phyloP scores from a whole-genome alignment of 2,329 filamentous ascomycete species.

The Botrytis pseudocinerea region DNA sequence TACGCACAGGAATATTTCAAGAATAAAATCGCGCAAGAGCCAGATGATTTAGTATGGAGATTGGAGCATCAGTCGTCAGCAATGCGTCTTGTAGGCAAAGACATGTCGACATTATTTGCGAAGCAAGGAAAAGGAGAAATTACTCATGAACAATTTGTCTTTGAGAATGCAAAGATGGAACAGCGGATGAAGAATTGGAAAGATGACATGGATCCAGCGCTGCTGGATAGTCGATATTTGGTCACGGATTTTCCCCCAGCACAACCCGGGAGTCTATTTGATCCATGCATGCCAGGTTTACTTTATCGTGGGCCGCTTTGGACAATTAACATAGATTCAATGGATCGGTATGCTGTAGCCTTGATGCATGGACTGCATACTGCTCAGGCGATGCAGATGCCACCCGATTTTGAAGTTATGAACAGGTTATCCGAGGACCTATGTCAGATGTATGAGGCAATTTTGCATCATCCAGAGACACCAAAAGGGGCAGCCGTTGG shows the following conservation, averaged over 20 bases:
- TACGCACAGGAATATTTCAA: conserved; percentile 54
- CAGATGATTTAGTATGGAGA: conserved; percentile 63
- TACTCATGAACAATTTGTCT: conserved; percentile 61
- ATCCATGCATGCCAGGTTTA: conserved; percentile 69
- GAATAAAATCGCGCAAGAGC: conserved; percentile 58
- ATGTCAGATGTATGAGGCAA: conserved; percentile 76
- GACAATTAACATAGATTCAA: conserved; percentile 69
- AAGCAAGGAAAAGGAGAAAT: conserved; percentile 65
- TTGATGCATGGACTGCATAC: conserved; percentile 81
- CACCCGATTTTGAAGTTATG: conserved; percentile 53
- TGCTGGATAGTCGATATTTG: conserved; percentile 62
- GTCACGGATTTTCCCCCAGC: conserved; percentile 61
- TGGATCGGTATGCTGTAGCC: conserved; percentile 77
- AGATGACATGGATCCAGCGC: conserved; percentile 57
- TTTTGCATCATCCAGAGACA: conserved; percentile 69
- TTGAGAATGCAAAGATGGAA: conserved; percentile 58
- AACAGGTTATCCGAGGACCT: conserved; percentile 64
- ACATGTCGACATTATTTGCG: conserved; percentile 77
- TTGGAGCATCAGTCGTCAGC: conserved; percentile 66
- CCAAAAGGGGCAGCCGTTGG: conserved; percentile 71
- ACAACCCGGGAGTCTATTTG: conserved; percentile 56
- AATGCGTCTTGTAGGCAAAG: conserved; percentile 72
- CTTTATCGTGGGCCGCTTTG: conserved; percentile 72
- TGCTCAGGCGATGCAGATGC: conserved; percentile 52
- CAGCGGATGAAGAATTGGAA: conserved; percentile 53